phyloP scores from a whole-genome alignment of 768 basidiomycete species.

The Gautieria morchelliformis region DNA sequence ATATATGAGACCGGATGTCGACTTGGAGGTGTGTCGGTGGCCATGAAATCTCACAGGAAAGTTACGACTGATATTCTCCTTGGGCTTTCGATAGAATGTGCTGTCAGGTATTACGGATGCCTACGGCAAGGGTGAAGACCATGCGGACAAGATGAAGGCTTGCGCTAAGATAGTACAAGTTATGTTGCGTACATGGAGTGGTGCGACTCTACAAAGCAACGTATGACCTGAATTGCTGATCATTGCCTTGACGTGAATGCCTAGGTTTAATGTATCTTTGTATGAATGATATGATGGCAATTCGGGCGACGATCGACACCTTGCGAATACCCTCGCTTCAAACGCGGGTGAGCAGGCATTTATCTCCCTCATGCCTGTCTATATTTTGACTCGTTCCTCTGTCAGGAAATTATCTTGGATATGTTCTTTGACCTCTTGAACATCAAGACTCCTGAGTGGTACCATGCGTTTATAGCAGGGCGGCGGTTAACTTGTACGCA shows the following conservation, averaged over 20 bases:
- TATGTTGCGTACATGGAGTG: conserved; percentile 89
- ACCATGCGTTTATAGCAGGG: conserved; percentile 84
- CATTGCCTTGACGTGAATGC: conserved; percentile 1
- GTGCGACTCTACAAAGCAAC: conserved; percentile 34
- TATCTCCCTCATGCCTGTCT: not conserved
- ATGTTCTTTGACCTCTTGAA: conserved; percentile 91
- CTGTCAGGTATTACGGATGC: conserved; percentile 88
- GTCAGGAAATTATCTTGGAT: conserved; percentile 83
- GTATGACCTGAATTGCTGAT: not conserved
- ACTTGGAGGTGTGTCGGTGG: conserved; percentile 61
- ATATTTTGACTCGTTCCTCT: not conserved
- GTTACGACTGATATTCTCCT: not conserved
- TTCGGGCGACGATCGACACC: conserved; percentile 76
- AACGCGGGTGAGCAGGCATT: conserved; percentile 49
- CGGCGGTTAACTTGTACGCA: conserved; percentile 74
- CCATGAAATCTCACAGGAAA: not conserved
- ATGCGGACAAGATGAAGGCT: conserved; percentile 70
- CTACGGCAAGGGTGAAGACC: conserved; percentile 72
- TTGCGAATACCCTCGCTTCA: conserved; percentile 83
- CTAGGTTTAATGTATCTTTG: conserved; percentile 87
- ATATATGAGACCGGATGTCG: conserved; percentile 70
- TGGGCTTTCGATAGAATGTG: conserved; percentile 48
- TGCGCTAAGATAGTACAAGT: conserved; percentile 70
- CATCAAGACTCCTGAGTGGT: conserved; percentile 89
- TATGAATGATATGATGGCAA: conserved; percentile 78